A percentile compares a stretch with the other conserved stretches of the same genome.
Evolutionary conservation across 208 protist species (phyloP).

Genomic region (Trypanosoma caninum): DNA sequence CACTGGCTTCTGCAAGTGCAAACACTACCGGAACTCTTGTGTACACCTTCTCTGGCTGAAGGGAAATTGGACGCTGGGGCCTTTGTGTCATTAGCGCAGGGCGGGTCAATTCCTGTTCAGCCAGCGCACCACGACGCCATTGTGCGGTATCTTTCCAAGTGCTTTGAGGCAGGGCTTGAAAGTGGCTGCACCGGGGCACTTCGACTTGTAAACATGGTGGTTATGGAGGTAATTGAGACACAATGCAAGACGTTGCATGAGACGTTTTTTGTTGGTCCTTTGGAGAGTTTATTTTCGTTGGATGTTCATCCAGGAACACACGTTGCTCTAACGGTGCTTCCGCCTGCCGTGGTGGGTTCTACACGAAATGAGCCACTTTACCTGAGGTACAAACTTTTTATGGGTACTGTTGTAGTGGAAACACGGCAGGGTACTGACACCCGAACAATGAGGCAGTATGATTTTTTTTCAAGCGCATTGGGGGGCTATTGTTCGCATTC

Average conservation of each 20-base stretch:
- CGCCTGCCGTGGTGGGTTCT: neutral
- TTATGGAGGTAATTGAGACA: constrained; percentile 55
- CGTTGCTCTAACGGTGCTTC: constrained; percentile 35
- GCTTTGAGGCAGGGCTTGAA: constrained; percentile 51
- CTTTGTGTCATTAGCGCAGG: neutral
- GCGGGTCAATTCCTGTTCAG: constrained; percentile 13
- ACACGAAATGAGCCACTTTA: constrained; percentile 12
- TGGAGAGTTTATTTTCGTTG: constrained; percentile 28
- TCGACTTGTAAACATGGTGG: constrained; percentile 48
- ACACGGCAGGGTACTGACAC: constrained; percentile 33
- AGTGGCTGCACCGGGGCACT: constrained; percentile 54
- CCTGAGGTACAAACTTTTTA: constrained; percentile 26
- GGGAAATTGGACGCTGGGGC: neutral
- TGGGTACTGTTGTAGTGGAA: constrained; percentile 51
- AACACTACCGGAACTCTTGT: constrained; percentile 19
- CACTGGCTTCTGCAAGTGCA: constrained; percentile 41
- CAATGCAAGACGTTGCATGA: constrained; percentile 39
- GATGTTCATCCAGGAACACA: constrained; percentile 68
- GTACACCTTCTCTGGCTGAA: neutral
- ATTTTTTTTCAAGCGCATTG: constrained; percentile 11
- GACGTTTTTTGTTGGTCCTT: constrained; percentile 44
- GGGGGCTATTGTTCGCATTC: neutral
- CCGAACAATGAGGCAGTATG: constrained; percentile 11
- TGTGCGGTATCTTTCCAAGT: constrained; percentile 35
- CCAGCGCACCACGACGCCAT: constrained; percentile 44